These are phyloP conservation scores for Boletus sp. DNA, from an alignment of 1,284 basidiomycete species.

Conservation along the genomic window DNA sequence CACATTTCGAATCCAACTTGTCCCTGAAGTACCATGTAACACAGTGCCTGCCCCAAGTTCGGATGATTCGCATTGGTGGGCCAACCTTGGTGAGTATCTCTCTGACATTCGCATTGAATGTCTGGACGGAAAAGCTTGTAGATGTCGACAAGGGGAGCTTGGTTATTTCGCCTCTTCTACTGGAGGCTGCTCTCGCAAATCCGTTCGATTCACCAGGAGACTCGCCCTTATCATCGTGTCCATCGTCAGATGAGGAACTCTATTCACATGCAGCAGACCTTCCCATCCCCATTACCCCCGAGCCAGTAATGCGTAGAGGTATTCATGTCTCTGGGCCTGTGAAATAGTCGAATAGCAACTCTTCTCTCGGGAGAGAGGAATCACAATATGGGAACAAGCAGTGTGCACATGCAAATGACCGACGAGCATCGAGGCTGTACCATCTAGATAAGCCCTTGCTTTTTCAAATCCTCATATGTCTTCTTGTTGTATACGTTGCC, in stretches of 20 bases:
- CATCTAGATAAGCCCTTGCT: slow-evolving; percentile 77
- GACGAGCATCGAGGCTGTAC: neutral
- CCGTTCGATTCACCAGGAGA: slow-evolving; percentile 66
- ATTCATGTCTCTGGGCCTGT: slow-evolving; percentile 3
- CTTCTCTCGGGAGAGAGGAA: slow-evolving; percentile 1
- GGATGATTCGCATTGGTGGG: slow-evolving; percentile 75
- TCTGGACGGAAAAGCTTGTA: slow-evolving; percentile 28
- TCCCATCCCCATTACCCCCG: slow-evolving; percentile 54
- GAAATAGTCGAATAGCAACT: slow-evolving; percentile 13
- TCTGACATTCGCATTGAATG: neutral
- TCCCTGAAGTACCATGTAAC: slow-evolving; percentile 13
- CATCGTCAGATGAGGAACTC: slow-evolving; percentile 78
- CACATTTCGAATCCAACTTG: neutral
- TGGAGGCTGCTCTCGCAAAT: slow-evolving; percentile 45
- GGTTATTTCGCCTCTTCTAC: slow-evolving; percentile 45
- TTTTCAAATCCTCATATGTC: slow-evolving; percentile 89
- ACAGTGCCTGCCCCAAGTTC: slow-evolving; percentile 80
- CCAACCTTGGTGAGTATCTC: slow-evolving; percentile 51
- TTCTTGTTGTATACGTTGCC: slow-evolving; percentile 93
- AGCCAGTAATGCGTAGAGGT: slow-evolving; percentile 35
- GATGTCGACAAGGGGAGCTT: slow-evolving; percentile 54
- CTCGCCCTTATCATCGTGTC: slow-evolving; percentile 66
- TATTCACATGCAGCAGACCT: slow-evolving; percentile 65
- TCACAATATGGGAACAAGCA: slow-evolving; percentile 7
- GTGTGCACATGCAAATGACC: slow-evolving; percentile 14